A percentile compares a stretch with the other conserved stretches of the same genome.
Evolutionary conservation across 192 early-diverging fungal species (phyloP).

Genomic region (Coemansia sp.): DNA sequence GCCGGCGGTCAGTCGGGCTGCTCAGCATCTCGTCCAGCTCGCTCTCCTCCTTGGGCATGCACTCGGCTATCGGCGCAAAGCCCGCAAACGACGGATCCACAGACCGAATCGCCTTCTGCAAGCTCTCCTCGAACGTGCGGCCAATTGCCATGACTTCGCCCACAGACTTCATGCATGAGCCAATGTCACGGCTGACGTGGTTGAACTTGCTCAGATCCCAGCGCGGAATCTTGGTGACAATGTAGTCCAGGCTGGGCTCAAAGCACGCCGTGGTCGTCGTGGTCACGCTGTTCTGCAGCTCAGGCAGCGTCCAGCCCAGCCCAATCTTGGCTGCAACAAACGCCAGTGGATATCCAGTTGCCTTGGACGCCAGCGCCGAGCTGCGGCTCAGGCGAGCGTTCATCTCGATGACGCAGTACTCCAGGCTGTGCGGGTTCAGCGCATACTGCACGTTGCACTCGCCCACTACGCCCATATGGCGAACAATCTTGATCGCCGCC

Average conservation of each 20-base stretch:
- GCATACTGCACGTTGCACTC: slow-evolving; percentile 99
- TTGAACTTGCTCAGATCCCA: slow-evolving; percentile 97
- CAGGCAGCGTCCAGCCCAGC: slow-evolving; percentile 82
- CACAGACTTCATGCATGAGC: slow-evolving; percentile 92
- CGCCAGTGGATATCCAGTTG: slow-evolving; percentile 96
- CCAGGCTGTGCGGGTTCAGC: slow-evolving; percentile 80
- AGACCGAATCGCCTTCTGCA: slow-evolving; percentile 95
- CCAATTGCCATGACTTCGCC: slow-evolving; percentile 99
- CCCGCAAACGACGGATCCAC: slow-evolving; percentile 92
- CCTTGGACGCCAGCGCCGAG: slow-evolving; percentile 93
- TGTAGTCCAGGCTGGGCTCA: slow-evolving; percentile 94
- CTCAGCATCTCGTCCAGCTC: slow-evolving; percentile 66
- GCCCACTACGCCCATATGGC: slow-evolving; percentile 95
- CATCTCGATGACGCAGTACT: slow-evolving; percentile 96
- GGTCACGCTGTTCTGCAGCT: slow-evolving; percentile 88
- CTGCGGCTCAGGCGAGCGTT: slow-evolving; percentile 91
- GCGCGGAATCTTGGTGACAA: slow-evolving; percentile 95
- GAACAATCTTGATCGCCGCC: slow-evolving; percentile 92
- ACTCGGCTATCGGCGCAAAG: slow-evolving; percentile 61
- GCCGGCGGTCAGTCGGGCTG: slow-evolving; percentile 76
- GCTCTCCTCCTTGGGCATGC: slow-evolving; percentile 27
- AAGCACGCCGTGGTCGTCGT: slow-evolving; percentile 95
- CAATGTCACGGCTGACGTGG: slow-evolving; percentile 81
- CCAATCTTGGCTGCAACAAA: slow-evolving; percentile 98
- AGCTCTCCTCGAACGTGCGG: slow-evolving; percentile 90